Base-by-base conservation (phyloP, 805 yeast species). In the Sugiyamaella smithiae region DNA sequence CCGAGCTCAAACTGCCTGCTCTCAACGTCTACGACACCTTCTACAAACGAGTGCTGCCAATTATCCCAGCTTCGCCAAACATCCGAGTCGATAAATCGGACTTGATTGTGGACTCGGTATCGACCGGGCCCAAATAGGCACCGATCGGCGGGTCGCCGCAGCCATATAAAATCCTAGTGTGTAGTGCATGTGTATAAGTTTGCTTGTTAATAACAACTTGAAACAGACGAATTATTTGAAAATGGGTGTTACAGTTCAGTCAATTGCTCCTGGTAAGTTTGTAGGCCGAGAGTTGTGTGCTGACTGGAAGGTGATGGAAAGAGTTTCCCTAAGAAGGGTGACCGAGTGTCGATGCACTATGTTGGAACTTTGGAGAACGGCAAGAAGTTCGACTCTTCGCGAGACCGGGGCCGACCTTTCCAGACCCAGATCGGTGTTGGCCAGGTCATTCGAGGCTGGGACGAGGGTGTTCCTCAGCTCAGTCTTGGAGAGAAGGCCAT, bases 371-470 rank as follows among this genome's bases (percentile, higher is more conserved):
- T 91, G 66, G 95, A 88, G 71, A 86, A 87, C 70, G 98, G 98
- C 63, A 88, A 87, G 76, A 88, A 88, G 73, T 91, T 91, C 67
- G 98, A 91, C 71, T 88, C 97, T 46, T 89, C 97, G 49, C 79
- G 89, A 61, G 96, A 88, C 77, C 84, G 97, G 74, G 93, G 93
- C 65, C 81, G 85, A 70, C 97, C 98, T 58, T 91, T 91, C 83
- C 91, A 88, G 70, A 85, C 95, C 69, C 73, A 75, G 71, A 88
- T 91, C 66, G 97, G 98, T 69, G 95, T 87, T 58, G 97, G 97
- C 57, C 95, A 85, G 73, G 97, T 91, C 59, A 91, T 91, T 73
- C 81, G 82, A 66, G 98, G 97, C 58, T 91, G 97, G 97, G 97
- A 90, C 65, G 86, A 81, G 64, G 96, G 90, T 54, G 88, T 89